Conservation (phyloP, 1,139 yeast genomes). For the Hanseniaspora sp. region DNA sequence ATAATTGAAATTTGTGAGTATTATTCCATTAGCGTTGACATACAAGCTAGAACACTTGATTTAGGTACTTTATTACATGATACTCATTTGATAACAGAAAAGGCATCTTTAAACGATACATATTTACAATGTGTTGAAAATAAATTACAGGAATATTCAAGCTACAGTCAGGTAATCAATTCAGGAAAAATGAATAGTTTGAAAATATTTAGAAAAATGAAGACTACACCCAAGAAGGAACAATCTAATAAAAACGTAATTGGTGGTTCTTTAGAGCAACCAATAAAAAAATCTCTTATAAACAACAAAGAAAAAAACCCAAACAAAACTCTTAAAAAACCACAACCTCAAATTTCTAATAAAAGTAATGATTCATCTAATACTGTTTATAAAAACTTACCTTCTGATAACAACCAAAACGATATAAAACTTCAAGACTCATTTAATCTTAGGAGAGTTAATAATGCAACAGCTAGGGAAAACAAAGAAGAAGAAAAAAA, state of each 20-base stretch:
- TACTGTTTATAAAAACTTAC: slow-evolving; percentile 18
- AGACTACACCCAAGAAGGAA: background rate
- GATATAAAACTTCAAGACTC: slow-evolving; percentile 18
- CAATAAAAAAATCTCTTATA: slow-evolving; percentile 12
- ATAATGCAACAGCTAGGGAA: slow-evolving; percentile 10
- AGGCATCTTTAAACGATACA: slow-evolving; percentile 41
- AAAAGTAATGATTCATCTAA: no score
- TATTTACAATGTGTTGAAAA: slow-evolving; percentile 44
- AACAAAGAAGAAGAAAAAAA: slow-evolving; percentile 17
- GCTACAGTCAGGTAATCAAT: slow-evolving; percentile 29
- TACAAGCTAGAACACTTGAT: slow-evolving; percentile 40
- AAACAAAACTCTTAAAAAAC: background rate
- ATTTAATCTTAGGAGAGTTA: slow-evolving; percentile 16
- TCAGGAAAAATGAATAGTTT: slow-evolving; percentile 29
- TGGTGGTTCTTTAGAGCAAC: background rate
- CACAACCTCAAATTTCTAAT: no score
- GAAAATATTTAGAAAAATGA: background rate
- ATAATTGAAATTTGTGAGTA: slow-evolving; percentile 48
- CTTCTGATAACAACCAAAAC: slow-evolving; percentile 15
- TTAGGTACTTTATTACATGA: slow-evolving; percentile 44
- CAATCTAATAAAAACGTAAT: background rate
- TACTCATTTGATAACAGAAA: slow-evolving; percentile 37
- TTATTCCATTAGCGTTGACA: slow-evolving; percentile 46
- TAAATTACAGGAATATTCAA: slow-evolving; percentile 31
- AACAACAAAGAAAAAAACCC: slow-evolving; percentile 17